Conservation (phyloP, 495 filamentous ascomycete species). For the Podospora appendiculata region DNA sequence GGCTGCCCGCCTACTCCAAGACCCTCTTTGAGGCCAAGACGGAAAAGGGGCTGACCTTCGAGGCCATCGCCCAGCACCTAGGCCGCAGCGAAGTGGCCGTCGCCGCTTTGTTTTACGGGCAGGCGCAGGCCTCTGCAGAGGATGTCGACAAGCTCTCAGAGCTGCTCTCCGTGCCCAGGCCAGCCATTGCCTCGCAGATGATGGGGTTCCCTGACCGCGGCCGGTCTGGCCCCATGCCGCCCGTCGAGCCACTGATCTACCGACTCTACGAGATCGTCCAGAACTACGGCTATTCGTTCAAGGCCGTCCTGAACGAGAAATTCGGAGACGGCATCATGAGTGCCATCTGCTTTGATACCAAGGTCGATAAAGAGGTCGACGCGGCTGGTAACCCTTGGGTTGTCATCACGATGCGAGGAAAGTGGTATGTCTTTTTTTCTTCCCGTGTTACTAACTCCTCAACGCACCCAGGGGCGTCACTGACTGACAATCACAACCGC, state of each 20-base stretch:
- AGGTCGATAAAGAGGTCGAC: constrained; percentile 94
- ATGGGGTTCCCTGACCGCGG: constrained; percentile 76
- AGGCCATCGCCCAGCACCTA: constrained; percentile 65
- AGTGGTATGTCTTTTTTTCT: constrained; percentile 61
- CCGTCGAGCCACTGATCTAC: constrained; percentile 89
- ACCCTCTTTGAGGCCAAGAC: constrained; percentile 86
- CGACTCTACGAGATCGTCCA: constrained; percentile 93
- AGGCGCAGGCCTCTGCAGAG: constrained; percentile 69
- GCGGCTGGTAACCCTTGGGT: constrained; percentile 65
- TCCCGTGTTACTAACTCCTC: background rate
- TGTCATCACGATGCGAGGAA: constrained; percentile 84
- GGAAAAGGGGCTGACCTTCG: constrained; percentile 65
- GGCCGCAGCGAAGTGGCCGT: constrained; percentile 84
- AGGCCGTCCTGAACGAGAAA: constrained; percentile 96
- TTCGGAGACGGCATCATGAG: constrained; percentile 99
- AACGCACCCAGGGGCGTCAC: background rate
- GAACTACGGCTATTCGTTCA: constrained; percentile 97
- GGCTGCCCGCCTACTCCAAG: constrained; percentile 59
- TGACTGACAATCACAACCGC: background rate
- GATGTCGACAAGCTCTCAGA: constrained; percentile 67
- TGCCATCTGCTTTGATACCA: constrained; percentile 86
- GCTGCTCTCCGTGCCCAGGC: constrained; percentile 56
- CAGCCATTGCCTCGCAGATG: constrained; percentile 52
- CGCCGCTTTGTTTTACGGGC: constrained; percentile 93
- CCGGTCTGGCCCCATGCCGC: constrained; percentile 82